These are phyloP conservation scores for Arachis monticola DNA, from an alignment of 331 rosid genomes.

Conservation along the genomic window DNA sequence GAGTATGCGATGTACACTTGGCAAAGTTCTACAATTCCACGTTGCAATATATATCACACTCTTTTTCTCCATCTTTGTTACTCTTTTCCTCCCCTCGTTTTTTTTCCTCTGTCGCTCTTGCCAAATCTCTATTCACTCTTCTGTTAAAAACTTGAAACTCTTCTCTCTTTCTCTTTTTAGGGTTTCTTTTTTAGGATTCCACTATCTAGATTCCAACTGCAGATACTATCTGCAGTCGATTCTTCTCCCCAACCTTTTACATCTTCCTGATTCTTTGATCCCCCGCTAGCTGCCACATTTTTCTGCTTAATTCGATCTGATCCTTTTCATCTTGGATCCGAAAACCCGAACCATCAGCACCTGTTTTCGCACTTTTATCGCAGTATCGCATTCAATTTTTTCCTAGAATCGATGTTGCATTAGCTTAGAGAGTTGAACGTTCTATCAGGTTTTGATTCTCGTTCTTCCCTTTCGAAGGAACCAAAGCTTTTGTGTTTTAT, in stretches of 20 bases:
- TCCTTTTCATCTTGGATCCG: neutral
- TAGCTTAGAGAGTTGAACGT: constrained; percentile 31
- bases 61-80: too few species aligned
- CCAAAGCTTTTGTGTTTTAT: neutral
- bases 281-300: neutral
- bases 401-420: neutral
- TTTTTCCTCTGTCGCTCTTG: neutral
- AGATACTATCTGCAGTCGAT: constrained; percentile 25
- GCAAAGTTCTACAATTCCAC: constrained; percentile 39
- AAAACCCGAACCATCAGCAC: constrained; percentile 21
- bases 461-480: neutral
- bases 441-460: constrained; percentile 17
- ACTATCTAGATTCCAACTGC: constrained; percentile 24
- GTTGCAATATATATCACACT: constrained; percentile 32
- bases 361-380: constrained; percentile 12
- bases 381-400: constrained; percentile 8
- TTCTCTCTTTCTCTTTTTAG: constrained; percentile 30
- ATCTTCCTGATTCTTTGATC: constrained; percentile 44
- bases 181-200: constrained; percentile 37
- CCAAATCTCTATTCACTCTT: constrained; percentile 31
- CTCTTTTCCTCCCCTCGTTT: too few species aligned
- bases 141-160: neutral
- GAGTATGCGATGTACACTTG: constrained; percentile 13
- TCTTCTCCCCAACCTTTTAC: constrained; percentile 24
- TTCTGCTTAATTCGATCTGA: constrained; percentile 28